Evolutionary conservation across 805 yeast species (phyloP).

Genomic region (Zygotorulaspora sp.): DNA sequence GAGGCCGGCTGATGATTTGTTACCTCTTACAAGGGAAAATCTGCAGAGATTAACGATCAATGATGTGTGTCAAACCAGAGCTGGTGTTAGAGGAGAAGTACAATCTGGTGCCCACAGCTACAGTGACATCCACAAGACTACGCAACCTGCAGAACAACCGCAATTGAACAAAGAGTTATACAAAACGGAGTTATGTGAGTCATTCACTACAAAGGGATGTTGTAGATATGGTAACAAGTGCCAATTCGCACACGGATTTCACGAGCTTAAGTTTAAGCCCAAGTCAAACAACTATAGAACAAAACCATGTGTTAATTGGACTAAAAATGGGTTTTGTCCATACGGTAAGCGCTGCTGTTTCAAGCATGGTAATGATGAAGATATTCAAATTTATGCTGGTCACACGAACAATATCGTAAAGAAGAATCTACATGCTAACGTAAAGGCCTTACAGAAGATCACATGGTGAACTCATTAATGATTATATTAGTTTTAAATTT

Average conservation of each 20-base stretch:
- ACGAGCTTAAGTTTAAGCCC: constrained; percentile 67
- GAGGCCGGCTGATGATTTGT: constrained; percentile 16
- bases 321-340: constrained; percentile 73
- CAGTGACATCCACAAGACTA: constrained; percentile 9
- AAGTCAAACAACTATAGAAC: constrained; percentile 79
- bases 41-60: constrained; percentile 22
- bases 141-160: constrained; percentile 6
- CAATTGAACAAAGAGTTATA: constrained; percentile 60
- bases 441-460: constrained; percentile 31
- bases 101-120: constrained; percentile 3
- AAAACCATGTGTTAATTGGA: constrained; percentile 87
- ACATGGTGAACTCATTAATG: constrained; percentile 24
- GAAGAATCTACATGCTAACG: constrained; percentile 30
- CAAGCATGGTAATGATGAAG: constrained; percentile 58
- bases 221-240: constrained; percentile 92
- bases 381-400: constrained; percentile 28
- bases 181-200: constrained; percentile 86
- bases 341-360: constrained; percentile 91
- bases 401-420: constrained; percentile 20
- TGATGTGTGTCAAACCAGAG: constrained; percentile 1
- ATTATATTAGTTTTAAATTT: too few species aligned
- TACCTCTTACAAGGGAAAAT: constrained; percentile 34
- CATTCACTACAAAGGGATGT: constrained; percentile 59
- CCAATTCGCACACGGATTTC: constrained; percentile 88
- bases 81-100: background rate